Percentiles rank a stretch among this genome's conserved stretches.
Evolutionary conservation across 129 eudicot species (phyloP).

Genomic region (Glebionis coronaria): DNA sequence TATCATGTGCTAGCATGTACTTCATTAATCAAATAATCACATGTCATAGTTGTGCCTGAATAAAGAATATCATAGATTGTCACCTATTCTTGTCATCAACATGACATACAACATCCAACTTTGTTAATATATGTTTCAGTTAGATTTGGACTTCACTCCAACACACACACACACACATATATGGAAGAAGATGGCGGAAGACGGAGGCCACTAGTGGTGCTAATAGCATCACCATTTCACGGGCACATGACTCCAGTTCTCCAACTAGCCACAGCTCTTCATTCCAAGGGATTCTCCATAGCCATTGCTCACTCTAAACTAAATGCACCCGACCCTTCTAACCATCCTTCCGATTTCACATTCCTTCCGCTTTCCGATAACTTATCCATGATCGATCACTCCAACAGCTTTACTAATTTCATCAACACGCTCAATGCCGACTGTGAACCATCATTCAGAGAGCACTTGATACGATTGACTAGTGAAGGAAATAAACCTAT

Average conservation of each 20-base stretch:
- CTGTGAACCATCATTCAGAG: conserved; percentile 28
- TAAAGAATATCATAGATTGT: no score
- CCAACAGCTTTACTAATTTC: conserved; percentile 4
- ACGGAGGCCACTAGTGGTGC: conserved; percentile 33
- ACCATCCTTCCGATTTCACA: conserved; percentile 41
- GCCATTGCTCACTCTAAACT: conserved; percentile 38
- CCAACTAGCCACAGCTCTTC: conserved; percentile 39
- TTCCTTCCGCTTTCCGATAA: conserved; percentile 38
- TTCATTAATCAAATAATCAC: no score
- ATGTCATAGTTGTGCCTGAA: no score
- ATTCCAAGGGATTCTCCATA: conserved; percentile 41
- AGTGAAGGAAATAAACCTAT: conserved; percentile 26
- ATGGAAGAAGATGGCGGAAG: conserved; percentile 32
- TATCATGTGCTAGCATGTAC: no score
- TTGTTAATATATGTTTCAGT: no score
- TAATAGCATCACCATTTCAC: conserved; percentile 33
- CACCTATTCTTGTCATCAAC: no score
- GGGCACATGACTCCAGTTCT: conserved; percentile 48
- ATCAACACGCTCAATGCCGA: conserved; percentile 22
- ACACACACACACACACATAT: background rate
- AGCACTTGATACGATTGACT: conserved; percentile 34
- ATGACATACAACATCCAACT: no score
- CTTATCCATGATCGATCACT: conserved; percentile 10
- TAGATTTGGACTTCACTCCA: no score
- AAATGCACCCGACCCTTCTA: conserved; percentile 44